These are phyloP conservation scores for Phaffia rhodozyma DNA, from an alignment of 1,284 basidiomycete species.

Conservation along the genomic window DNA sequence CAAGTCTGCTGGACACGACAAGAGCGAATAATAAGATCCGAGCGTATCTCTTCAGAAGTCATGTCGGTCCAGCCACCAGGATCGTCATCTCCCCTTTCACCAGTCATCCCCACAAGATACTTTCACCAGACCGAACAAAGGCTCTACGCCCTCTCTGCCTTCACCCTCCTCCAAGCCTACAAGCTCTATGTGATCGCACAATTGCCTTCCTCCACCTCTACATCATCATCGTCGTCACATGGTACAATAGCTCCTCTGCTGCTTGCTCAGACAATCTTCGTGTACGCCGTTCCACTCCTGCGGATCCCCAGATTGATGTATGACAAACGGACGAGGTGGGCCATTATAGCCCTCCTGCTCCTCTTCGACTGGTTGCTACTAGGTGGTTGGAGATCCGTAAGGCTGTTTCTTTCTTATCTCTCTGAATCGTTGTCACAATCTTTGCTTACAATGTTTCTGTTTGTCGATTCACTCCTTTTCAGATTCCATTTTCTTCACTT, in stretches of 20 bases:
- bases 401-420: neutral
- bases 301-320: slow-evolving; percentile 9
- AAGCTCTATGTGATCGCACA: slow-evolving; percentile 12
- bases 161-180: slow-evolving; percentile 15
- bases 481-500: slow-evolving; percentile 13
- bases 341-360: neutral
- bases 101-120: neutral
- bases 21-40: too few relatives aligned
- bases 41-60: too few relatives aligned
- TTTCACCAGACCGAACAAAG: slow-evolving; percentile 10
- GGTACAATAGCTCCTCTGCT: neutral
- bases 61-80: too few relatives aligned
- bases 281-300: slow-evolving; percentile 6
- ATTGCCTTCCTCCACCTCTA: neutral
- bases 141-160: slow-evolving; percentile 10
- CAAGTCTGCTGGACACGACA: too few relatives aligned
- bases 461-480: too few relatives aligned
- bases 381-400: slow-evolving; percentile 15
- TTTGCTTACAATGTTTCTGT: neutral
- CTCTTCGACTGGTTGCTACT: slow-evolving; percentile 8
- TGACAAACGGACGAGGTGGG: neutral
- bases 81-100: neutral
- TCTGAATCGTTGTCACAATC: neutral
- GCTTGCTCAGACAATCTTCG: neutral
- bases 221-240: too few relatives aligned